Base-by-base conservation (phyloP, 495 filamentous ascomycete genomes). In the Durotheca rogersii region DNA sequence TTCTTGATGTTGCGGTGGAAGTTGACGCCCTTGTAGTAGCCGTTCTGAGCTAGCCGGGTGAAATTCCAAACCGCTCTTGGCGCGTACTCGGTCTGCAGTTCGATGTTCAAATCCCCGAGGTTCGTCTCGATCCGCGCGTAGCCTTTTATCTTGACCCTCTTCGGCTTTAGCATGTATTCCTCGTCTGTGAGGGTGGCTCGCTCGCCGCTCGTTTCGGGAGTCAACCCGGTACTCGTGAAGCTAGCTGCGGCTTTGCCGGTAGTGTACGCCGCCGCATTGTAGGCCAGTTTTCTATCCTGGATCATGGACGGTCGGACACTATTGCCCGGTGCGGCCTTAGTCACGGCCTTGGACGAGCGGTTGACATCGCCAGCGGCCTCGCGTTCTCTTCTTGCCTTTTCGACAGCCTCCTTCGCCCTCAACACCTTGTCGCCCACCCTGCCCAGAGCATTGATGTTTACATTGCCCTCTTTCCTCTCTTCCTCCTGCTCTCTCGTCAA, bases 31-130 rank as follows among this genome's bases (percentile, higher is more conserved):
- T 80, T 81, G 73, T 96, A 99, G 71, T 95, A 95, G 0, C 92
- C 94, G 49, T 82, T 86, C 61, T 95, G 87, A 7, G 90, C 80
- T 6, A 99, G 75, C 40, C 88, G 84, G 32, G 93, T 78, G 67
- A 99, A 97, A 67, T 99, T 99, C 87, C 90, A 99, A 14, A 96
- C 93, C 3, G 93, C 90, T 51, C 84, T 84, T 0, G 93, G 93
- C 1, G 93, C 89, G 53, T 84, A 84, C 62, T 96, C 93, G 6
- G 93, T 84, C 42, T 88, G 84, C n/a, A 99, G 74, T 56, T 96
- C 90, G 57, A 99, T 70, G 58, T 88, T 96, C 11, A 98, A 66
- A 49, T 88, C 79, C 11, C 94, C 92, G 9, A 84, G 75, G 37
- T 81, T 88, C 2, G 93, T 97, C 18, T 81, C 78, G n/a, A 99